Evolutionary conservation across 345 rosid species (phyloP), one percentile per base, ranked within the genome.

Genomic region (Alliaria petiolata): DNA sequence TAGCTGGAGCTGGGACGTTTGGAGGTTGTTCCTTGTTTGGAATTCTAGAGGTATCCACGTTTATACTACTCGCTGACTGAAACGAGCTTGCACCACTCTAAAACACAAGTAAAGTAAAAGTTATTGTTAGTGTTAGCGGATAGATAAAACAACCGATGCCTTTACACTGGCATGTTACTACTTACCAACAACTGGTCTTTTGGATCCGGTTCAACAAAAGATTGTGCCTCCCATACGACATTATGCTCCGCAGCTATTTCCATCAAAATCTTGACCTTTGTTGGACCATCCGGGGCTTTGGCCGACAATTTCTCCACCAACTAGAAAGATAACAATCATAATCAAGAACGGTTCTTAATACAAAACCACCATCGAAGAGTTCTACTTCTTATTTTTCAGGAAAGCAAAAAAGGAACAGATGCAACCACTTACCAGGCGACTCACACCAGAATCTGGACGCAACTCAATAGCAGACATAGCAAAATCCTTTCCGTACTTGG

Each of bases 401-500:
- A 20, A 52, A 51, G 26, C 33, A n/a, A 53, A 25, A 22, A 0
- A 39, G 20, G 20, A 25, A n/a, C 50, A 70, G 6, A 55, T 2
- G 26, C 36, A 72, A 56, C 5, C 12, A 76, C 93, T 81, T 81
- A 92, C 99, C 83, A 82, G 58, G 58, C 97, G 98, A 76, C 89
- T 82, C 25, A 89, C 98, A 59, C 99, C 98, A 85, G 97, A 86
- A 72, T 88, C 89, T 12, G 98, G 98, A 65, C 92, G 96, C 55
- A 95, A 51, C 76, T 88, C 96, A 81, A 85, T 79, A 11, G 99
- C 91, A 26, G 87, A 81, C 11, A 85, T 62, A 39, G 81, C 81
- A 64, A 91, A 95, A 38, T 89, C 97, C 67, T 91, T 91, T 36
- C 99, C 99, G 67, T 95, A 95, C 82, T 95, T 95, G 17, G 89